Evolutionary conservation across 352 stramenopile species (phyloP), one percentile per base, ranked within the genome.

Genomic region (Phytopythium chamaehyphon): DNA sequence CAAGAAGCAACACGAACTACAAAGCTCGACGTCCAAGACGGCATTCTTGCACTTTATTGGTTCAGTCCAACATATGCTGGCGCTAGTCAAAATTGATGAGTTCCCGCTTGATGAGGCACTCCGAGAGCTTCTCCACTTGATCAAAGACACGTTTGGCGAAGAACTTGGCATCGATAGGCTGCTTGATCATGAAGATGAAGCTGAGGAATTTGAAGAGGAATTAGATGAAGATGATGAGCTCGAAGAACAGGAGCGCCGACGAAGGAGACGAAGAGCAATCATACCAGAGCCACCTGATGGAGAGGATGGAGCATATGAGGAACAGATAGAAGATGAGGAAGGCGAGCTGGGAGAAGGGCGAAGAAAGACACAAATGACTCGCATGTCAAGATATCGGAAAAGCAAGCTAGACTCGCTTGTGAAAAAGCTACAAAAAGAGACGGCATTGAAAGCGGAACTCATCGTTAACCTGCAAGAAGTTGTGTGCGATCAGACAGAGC

Each of bases 51-150:
- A 55, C 19, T 88, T 90, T 26, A 65, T 88, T n/a, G 62, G 70
- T 1, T 63, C 79, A 1, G 61, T 90, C 35, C 71, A 90, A 50
- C 69, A 79, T 21, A 83, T 94, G 55, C 43, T 94, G 16, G 66
- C 69, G 31, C 61, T 89, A 2, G 83, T 91, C 11, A 90, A 91
- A 14, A 47, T 78, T 12, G 76, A 93, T 40, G 81, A 89, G 43
- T 89, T 87, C 28, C 78, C 80, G 4, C 59, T 91, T 8, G 83
- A 94, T 18, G 83, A 94, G 64, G 83, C 74, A 0, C 54, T 91
- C 1, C 79, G 76, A 40, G 75, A 92, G 43, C 36, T 92, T n/a
- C 39, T 92, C 8, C 73, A 66, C 21, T 66, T 91, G 64, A 51
- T 86, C 0, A 60, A 69, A 23, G 75, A 83, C 10, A 81, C 69